Percentiles rank a stretch among this genome's conserved stretches.
Evolutionary conservation across 495 filamentous ascomycete genomes (phyloP).

Genomic region (Hypomontagnella monticulosa): DNA sequence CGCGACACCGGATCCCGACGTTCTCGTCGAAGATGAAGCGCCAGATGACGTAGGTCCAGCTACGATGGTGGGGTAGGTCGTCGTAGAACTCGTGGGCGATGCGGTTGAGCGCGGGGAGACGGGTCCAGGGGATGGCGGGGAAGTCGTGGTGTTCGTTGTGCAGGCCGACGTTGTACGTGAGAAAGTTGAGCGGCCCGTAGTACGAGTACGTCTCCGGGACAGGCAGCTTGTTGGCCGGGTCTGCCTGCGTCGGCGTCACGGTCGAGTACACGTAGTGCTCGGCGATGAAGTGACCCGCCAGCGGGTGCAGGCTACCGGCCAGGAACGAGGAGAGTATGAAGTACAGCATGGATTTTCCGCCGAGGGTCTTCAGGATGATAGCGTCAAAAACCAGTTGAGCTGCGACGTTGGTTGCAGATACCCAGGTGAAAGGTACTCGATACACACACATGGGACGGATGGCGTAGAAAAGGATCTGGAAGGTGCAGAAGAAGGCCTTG

Average conservation of each 20-base stretch:
- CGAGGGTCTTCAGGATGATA: conserved; percentile 64
- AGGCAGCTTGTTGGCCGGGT: conserved; percentile 67
- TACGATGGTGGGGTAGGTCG: conserved; percentile 83
- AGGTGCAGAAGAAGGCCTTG: conserved; percentile 99
- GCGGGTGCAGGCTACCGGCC: conserved; percentile 91
- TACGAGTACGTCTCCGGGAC: conserved; percentile 97
- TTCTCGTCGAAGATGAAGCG: conserved; percentile 90
- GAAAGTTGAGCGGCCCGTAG: conserved; percentile 89
- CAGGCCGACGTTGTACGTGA: conserved; percentile 96
- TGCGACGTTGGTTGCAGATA: conserved; percentile 83
- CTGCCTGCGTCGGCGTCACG: conserved; percentile 63
- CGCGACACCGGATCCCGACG: conserved; percentile 88
- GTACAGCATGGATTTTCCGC: conserved; percentile 74
- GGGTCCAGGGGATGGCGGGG: conserved; percentile 94
- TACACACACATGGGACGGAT: conserved; percentile 97
- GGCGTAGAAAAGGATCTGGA: conserved; percentile 99
- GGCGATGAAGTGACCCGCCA: conserved; percentile 97
- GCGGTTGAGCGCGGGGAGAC: conserved; percentile 74
- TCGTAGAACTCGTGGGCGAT: conserved; percentile 95
- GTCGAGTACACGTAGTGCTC: conserved; percentile 98
- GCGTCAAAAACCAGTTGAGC: conserved; percentile 83
- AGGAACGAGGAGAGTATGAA: conserved; percentile 88
- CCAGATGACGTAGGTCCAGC: conserved; percentile 94
- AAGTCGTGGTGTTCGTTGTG: conserved; percentile 99
- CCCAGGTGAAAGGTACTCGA: conserved; percentile 83